Conservation (phyloP, 2,329 filamentous ascomycete species). For the Penicillium expansum region DNA sequence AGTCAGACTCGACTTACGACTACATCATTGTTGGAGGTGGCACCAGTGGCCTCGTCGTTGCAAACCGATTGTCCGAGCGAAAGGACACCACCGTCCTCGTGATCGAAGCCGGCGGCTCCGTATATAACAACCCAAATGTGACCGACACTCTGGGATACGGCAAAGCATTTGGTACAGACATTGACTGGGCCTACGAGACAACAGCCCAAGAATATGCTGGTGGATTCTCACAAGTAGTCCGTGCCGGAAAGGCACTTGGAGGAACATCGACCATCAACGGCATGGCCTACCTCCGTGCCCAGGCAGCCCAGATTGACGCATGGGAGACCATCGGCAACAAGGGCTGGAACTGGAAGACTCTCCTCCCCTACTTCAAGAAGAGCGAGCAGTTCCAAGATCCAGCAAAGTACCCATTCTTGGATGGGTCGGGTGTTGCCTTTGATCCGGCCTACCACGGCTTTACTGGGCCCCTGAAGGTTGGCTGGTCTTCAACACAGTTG, state of each 20-base stretch:
- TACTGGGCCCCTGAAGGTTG: slow-evolving; percentile 29
- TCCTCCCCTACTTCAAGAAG: slow-evolving; percentile 33
- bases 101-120: slow-evolving; percentile 31
- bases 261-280: slow-evolving; percentile 47
- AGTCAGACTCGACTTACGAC: slow-evolving; percentile 22
- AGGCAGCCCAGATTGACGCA: slow-evolving; percentile 37
- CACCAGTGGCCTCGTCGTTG: slow-evolving; percentile 33
- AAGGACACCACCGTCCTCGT: slow-evolving; percentile 25
- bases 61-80: slow-evolving; percentile 36
- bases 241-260: slow-evolving; percentile 44
- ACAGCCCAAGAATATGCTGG: slow-evolving; percentile 39
- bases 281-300: slow-evolving; percentile 38
- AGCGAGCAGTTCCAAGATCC: slow-evolving; percentile 27
- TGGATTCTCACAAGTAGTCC: slow-evolving; percentile 28
- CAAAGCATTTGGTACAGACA: slow-evolving; percentile 30
- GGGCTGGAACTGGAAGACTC: slow-evolving; percentile 32
- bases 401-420: slow-evolving; percentile 14
- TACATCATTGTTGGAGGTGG: slow-evolving; percentile 38
- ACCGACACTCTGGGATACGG: slow-evolving; percentile 25
- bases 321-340: slow-evolving; percentile 34
- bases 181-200: slow-evolving; percentile 45
- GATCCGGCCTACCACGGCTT: slow-evolving; percentile 26
- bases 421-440: slow-evolving; percentile 26
- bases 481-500: slow-evolving; percentile 21
- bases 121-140: slow-evolving; percentile 30